Evolutionary conservation across 192 early-diverging fungal species (phyloP).

Genomic region (Mortierella claussenii): DNA sequence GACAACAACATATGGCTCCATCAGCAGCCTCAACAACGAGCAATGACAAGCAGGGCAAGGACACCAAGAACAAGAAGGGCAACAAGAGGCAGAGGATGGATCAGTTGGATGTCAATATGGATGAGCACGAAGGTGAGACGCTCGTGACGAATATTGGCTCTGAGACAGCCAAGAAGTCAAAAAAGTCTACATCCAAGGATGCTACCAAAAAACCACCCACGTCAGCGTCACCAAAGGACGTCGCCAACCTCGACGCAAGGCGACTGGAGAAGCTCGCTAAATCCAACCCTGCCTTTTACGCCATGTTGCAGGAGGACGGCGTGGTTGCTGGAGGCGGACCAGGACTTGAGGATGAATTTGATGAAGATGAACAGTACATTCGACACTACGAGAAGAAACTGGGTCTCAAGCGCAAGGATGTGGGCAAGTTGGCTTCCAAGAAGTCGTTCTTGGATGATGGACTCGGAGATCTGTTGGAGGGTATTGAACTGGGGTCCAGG

Average conservation of each 20-base stretch:
- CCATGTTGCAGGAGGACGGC: conserved; percentile 56
- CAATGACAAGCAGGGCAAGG: not conserved
- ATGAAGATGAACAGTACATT: conserved; percentile 64
- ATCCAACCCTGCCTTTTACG: conserved; percentile 60
- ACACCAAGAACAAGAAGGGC: conserved; percentile 9
- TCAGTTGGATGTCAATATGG: conserved; percentile 31
- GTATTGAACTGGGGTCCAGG: conserved; percentile 44
- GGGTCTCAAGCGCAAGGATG: conserved; percentile 56
- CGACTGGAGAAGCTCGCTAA: conserved; percentile 56
- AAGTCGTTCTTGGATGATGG: conserved; percentile 65
- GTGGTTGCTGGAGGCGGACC: conserved; percentile 34
- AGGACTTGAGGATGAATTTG: conserved; percentile 26
- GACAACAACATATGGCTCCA: conserved; percentile 31
- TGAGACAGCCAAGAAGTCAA: not conserved
- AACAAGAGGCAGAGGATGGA: conserved; percentile 35
- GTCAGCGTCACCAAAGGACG: not conserved
- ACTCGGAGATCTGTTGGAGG: conserved; percentile 60
- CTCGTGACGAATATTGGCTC: conserved; percentile 13
- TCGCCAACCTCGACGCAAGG: conserved; percentile 29
- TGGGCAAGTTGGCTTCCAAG: conserved; percentile 47
- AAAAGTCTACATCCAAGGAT: conserved; percentile 1
- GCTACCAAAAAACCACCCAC: not conserved
- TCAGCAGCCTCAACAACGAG: no score
- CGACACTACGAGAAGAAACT: conserved; percentile 64
- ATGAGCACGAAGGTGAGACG: conserved; percentile 47